Evolutionary conservation across 1,284 basidiomycete species (phyloP), one percentile per base, ranked within the genome.

Genomic region (Cryptococcus sp.): DNA sequence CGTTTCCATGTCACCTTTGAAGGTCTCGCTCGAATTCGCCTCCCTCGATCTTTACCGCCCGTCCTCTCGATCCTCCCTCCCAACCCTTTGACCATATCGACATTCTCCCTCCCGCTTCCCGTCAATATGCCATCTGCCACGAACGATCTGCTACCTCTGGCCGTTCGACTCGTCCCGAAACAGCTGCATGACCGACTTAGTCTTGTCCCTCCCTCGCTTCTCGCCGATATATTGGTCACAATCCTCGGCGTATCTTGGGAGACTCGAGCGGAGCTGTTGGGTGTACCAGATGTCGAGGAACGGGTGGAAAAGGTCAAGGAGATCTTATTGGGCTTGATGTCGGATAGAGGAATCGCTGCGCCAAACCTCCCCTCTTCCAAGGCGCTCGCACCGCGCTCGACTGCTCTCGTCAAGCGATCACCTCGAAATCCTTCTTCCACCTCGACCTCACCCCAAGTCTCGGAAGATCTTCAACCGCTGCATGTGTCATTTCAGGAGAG

Each of bases 21-120:
- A 43, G 69, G 69, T 12, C 51, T 71, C 18, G 69, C 64, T 22
- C 59, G 69, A 3, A 60, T 71, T 21, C 54, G 66, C 26, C 59
- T 71, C 7, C 66, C 69, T 3, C 56, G 62, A 28, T 62, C 66
- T 0, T 57, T 71, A 2, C 69, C 69, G 1, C 69, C 69, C 1
- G 53, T 68, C 21, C 49, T 71, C 5, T 66, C 67, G 4, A 65
- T 71, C 43, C 57, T 69, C 3, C 67, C 67, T 5, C 60, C 59
- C 1, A 53, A 63, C 12, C 63, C 66, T 2, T 48, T 69, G 1
- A 53, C 59, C 2, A 53, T 58, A 4, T 56, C 63, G 1, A 52
- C 60, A 1, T 71, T 56, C 51, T 65, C 67, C n/a, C 45, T 71
- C 0, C 67, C 68, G 0, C 44, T 71, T 0, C 59, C 64, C 3